Evolutionary conservation across 1,284 basidiomycete genomes (phyloP), one percentile per base, ranked within the genome.

Genomic region (Marasmius sp.): DNA sequence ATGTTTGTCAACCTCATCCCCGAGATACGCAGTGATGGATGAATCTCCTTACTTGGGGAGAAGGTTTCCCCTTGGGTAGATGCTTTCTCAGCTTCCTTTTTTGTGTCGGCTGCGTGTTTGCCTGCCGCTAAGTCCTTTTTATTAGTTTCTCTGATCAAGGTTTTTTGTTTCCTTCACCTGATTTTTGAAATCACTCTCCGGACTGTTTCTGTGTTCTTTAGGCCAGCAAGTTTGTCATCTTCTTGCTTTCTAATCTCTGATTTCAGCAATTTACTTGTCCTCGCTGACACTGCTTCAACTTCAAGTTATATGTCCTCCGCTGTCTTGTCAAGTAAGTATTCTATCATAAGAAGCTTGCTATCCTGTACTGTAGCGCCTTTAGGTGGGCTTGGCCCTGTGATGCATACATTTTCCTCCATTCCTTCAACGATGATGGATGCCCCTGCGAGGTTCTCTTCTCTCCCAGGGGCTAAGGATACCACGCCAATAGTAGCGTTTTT

Each of bases 181-280:
- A 45, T 18, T 16, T 45, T 45, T 45, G 14, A 18, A 14, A 45
- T 6, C 43, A 45, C 6, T 6, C 14, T 5, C 6, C 14, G 6
- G 43, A 16, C 20, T 6, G 43, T 14, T 14, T 18, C 43, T 18
- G 6, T 45, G 6, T 45, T 45, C 12, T 45, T 18, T 6, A 45
- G 43, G 43, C 43, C 43, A 67, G 65, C 0, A 41, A 27, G 49
- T 65, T 52, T 41, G 52, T 38, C 7, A 64, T 4, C 0, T 4
- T 33, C 22, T 52, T 59, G 14, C 14, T 36, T 6, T 20, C 39
- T n/a, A n/a, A n/a, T n/a, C n/a, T n/a, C n/a, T n/a, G n/a, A n/a
- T n/a, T n/a, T n/a, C n/a, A n/a, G n/a, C n/a, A n/a, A n/a, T n/a
- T n/a, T n/a, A n/a, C n/a, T n/a, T n/a, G n/a, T n/a, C n/a, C n/a